Evolutionary conservation across 2,329 filamentous ascomycete species (phyloP).

Genomic region (Tolypocladium ophioglossoides): DNA sequence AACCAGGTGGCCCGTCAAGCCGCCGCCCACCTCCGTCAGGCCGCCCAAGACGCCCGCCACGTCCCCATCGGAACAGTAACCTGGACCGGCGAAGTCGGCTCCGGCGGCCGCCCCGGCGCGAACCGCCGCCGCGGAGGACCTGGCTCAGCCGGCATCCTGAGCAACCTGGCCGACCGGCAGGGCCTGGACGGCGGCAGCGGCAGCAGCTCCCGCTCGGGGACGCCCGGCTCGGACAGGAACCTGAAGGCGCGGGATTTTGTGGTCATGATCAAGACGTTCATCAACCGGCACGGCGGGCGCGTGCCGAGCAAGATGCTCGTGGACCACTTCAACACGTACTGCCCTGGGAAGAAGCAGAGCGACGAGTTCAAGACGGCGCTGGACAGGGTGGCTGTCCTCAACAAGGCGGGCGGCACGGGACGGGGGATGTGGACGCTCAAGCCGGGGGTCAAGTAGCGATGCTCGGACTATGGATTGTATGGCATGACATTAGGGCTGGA

Average conservation of each 20-base stretch:
- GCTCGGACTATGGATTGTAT: background rate
- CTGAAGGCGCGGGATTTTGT: conserved; percentile 52
- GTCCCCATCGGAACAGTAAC: conserved; percentile 79
- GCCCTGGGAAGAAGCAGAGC: conserved; percentile 51
- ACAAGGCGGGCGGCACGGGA: conserved; percentile 44
- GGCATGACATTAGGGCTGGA: background rate
- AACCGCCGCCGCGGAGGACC: conserved; percentile 40
- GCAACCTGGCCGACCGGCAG: conserved; percentile 47
- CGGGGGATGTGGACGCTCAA: conserved; percentile 44
- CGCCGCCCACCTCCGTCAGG: conserved; percentile 62
- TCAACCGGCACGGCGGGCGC: conserved; percentile 64
- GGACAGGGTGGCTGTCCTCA: conserved; percentile 62
- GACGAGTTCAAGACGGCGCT: conserved; percentile 76
- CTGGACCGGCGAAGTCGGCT: conserved; percentile 82
- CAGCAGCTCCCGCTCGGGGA: conserved; percentile 34
- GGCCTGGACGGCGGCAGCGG: conserved; percentile 32
- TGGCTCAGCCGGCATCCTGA: conserved; percentile 43
- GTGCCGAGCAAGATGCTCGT: conserved; percentile 78
- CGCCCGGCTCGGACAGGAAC: conserved; percentile 27
- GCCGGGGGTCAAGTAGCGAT: conserved; percentile 14
- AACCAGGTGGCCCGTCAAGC: conserved; percentile 69
- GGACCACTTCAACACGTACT: conserved; percentile 80
- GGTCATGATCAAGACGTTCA: conserved; percentile 66
- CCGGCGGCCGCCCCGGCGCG: conserved; percentile 58
- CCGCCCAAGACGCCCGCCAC: conserved; percentile 59